phyloP scores from a whole-genome alignment of 2,329 filamentous ascomycete species.

The Tolypocladium amazonense region DNA sequence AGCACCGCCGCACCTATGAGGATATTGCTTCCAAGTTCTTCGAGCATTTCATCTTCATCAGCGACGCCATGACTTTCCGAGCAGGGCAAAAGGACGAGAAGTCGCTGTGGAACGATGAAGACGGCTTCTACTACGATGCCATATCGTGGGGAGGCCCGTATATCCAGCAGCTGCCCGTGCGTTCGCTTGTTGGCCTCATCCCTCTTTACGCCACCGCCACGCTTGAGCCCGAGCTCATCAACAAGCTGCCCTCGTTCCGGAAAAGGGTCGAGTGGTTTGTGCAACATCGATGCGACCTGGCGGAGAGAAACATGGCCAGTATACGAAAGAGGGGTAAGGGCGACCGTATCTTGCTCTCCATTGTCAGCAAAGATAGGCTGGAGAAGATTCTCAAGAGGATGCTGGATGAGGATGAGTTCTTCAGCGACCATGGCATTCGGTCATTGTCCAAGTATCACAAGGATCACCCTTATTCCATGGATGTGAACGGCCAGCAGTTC shows the following conservation, averaged over 20 bases:
- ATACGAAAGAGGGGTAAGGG: conserved; percentile 87
- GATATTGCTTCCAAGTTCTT: conserved; percentile 98
- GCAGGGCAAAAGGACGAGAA: conserved; percentile 59
- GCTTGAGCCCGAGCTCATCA: conserved; percentile 85
- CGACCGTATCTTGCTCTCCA: conserved; percentile 73
- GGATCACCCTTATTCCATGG: conserved; percentile 85
- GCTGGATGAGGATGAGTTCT: conserved; percentile 89
- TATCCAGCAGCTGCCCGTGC: conserved; percentile 84
- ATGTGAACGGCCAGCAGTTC: conserved; percentile 86
- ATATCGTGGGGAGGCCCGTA: conserved; percentile 93
- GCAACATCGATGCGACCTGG: conserved; percentile 73
- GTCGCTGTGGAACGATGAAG: conserved; percentile 91
- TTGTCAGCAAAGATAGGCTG: conserved; percentile 88
- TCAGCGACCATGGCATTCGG: conserved; percentile 81
- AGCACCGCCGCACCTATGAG: conserved; percentile 90
- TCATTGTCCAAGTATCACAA: conserved; percentile 89
- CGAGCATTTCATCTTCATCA: conserved; percentile 96
- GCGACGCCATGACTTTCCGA: conserved; percentile 89
- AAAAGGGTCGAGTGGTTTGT: conserved; percentile 92
- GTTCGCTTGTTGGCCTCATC: conserved; percentile 87
- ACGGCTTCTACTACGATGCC: conserved; percentile 97
- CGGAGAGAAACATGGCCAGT: conserved; percentile 88
- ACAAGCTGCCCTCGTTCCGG: conserved; percentile 86
- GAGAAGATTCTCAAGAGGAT: conserved; percentile 82
- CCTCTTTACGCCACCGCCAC: conserved; percentile 88